Evolutionary conservation across 1,284 basidiomycete species (phyloP), one percentile per base, ranked within the genome.

Genomic region (Ganoderma lucidum): DNA sequence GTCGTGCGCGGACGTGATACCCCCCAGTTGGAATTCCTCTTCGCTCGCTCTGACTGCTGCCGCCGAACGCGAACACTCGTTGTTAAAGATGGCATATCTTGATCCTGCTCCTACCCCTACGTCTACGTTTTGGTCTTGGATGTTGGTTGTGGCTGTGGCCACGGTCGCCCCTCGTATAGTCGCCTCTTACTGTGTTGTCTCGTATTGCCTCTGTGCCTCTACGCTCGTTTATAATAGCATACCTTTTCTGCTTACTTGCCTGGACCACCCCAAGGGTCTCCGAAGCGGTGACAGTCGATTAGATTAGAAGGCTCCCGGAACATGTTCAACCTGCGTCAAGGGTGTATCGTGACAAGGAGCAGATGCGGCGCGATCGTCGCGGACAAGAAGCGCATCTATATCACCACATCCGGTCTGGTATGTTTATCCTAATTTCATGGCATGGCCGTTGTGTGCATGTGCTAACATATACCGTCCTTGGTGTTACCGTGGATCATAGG

Each of bases 181-280:
- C n/a, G 68, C 62, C 60, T 53, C 63, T 62, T 63, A 32, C 65
- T 62, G 41, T 73, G 70, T 75, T 75, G 73, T 73, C 68, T 71
- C 64, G 64, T 71, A 69, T 71, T 69, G 74, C 70, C 72, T 62
- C 39, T 73, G 72, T 74, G 73, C 72, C 60, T 67, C 64, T 75
- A 75, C 75, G 65, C 75, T 76, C 75, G 66, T 76, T 75, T 69
- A 71, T 75, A 72, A 75, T 74, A 73, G 65, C 70, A 72, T 73
- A 71, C 68, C 39, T 61, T 44, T 61, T 61, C 41, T 61, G 59
- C 39, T 32, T 39, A 35, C 23, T 39, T 8, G 1, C n/a, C 8
- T 12, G n/a, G n/a, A 17, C n/a, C 3, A 4, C 9, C 17, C 5
- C 9, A 10, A 23, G 45, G n/a, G 4, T 48, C n/a, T 8, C 45